Conservation (phyloP, 768 basidiomycete species). For the Mycena sanguinolenta region DNA sequence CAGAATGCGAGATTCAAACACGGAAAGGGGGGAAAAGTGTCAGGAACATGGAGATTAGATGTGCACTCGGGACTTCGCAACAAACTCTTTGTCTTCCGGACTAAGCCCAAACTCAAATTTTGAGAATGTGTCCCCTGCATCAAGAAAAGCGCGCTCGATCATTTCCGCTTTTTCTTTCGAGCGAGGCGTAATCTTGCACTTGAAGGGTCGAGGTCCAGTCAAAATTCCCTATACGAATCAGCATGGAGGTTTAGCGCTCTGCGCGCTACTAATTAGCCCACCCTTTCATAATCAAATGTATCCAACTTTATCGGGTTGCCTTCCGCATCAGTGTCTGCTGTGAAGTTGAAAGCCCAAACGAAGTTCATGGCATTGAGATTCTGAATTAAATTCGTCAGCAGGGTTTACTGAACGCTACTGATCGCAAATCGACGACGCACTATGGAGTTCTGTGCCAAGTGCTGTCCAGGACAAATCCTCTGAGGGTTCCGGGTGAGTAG, state of each 20-base stretch:
- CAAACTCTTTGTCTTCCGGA: conserved; percentile 29
- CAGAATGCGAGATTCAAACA: no score
- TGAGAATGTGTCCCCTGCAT: conserved; percentile 30
- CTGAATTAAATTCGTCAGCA: background rate
- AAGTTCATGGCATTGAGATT: conserved; percentile 44
- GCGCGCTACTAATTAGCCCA: background rate
- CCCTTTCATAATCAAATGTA: conserved; percentile 33
- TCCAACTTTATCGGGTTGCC: conserved; percentile 31
- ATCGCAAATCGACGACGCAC: background rate
- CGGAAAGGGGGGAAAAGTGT: no score
- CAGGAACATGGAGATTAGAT: no score
- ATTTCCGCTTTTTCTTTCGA: conserved; percentile 28
- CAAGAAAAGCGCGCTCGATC: conserved; percentile 32
- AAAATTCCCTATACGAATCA: conserved; percentile 27
- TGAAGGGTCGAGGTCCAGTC: conserved; percentile 35
- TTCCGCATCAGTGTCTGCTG: conserved; percentile 2
- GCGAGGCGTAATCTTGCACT: conserved; percentile 40
- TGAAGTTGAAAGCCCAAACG: conserved; percentile 49
- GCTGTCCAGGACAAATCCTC: conserved; percentile 27
- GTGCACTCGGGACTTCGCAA: conserved; percentile 8
- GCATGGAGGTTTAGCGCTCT: background rate
- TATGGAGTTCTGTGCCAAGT: conserved; percentile 24
- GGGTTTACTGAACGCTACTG: no score
- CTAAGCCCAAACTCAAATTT: conserved; percentile 33
- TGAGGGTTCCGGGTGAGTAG: background rate